A percentile compares a stretch with the other conserved stretches of the same genome.
Evolutionary conservation across 2,329 filamentous ascomycete species (phyloP).

Genomic region (Madurella fahalii): DNA sequence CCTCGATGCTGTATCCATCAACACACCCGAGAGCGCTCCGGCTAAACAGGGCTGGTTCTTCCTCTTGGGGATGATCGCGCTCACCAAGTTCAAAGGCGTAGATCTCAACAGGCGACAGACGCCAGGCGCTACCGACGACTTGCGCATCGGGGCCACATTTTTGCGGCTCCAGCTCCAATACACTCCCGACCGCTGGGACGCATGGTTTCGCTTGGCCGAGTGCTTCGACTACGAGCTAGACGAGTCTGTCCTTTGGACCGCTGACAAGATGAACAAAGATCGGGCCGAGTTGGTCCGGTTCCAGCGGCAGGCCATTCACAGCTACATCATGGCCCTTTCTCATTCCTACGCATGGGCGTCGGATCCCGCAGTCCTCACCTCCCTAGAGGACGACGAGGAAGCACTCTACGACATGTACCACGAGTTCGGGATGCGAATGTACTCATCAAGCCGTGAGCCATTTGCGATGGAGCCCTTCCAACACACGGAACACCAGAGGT

Average conservation of each 20-base stretch:
- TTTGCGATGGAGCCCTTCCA: conserved; percentile 61
- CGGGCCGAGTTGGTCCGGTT: conserved; percentile 68
- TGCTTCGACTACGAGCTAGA: conserved; percentile 85
- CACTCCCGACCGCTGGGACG: conserved; percentile 78
- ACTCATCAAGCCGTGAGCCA: conserved; percentile 58
- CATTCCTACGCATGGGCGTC: conserved; percentile 50
- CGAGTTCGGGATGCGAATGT: conserved; percentile 59
- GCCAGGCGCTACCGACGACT: conserved; percentile 74
- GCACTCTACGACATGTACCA: conserved; percentile 56
- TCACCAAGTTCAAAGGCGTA: conserved; percentile 74
- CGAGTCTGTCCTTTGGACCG: conserved; percentile 81
- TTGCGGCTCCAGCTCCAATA: conserved; percentile 80
- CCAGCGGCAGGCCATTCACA: conserved; percentile 79
- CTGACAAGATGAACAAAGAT: conserved; percentile 86
- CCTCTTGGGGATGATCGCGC: conserved; percentile 78
- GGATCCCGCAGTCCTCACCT: conserved; percentile 25
- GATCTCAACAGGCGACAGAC: conserved; percentile 71
- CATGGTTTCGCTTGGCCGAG: conserved; percentile 84
- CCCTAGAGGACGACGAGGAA: conserved; percentile 46
- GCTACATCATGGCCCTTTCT: conserved; percentile 61
- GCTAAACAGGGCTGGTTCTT: conserved; percentile 90
- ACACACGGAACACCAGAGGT: conserved; percentile 53
- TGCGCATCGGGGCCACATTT: conserved; percentile 76
- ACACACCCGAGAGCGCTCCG: conserved; percentile 63
- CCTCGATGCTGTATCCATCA: conserved; percentile 67